phyloP scores from a whole-genome alignment of 495 filamentous ascomycete species.

The Jackrogersella minutella region DNA sequence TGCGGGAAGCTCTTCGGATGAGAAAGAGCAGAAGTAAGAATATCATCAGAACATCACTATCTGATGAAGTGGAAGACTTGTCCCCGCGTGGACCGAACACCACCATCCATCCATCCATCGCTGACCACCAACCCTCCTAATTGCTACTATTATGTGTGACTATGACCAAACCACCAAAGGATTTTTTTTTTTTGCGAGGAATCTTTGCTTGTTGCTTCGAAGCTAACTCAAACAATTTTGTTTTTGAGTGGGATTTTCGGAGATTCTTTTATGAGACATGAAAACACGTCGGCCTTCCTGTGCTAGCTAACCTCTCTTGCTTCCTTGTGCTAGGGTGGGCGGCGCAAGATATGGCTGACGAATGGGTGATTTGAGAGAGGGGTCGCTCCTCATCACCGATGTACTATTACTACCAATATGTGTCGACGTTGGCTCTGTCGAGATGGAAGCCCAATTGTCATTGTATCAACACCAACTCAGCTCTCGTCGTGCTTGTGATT shows the following conservation, averaged over 20 bases:
- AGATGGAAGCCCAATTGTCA: constrained; percentile 25
- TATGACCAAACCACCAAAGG: constrained; percentile 18
- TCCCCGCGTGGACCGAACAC: too few species aligned
- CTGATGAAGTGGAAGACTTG: background rate
- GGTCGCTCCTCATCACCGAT: constrained; percentile 20
- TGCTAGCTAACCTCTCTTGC: constrained; percentile 11
- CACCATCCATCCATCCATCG: too few species aligned
- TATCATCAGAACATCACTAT: background rate
- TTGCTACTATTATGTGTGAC: constrained; percentile 37
- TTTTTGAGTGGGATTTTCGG: constrained; percentile 15
- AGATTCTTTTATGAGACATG: constrained; percentile 24
- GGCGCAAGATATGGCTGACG: constrained; percentile 9
- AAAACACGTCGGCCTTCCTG: constrained; percentile 22
- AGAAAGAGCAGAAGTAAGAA: constrained; percentile 41
- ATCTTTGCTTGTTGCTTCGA: constrained; percentile 8
- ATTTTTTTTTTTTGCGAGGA: constrained; percentile 5
- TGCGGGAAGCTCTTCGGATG: constrained; percentile 50
- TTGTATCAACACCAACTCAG: constrained; percentile 21
- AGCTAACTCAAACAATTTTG: constrained; percentile 5
- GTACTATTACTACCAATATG: constrained; percentile 30
- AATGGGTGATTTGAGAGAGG: constrained; percentile 7
- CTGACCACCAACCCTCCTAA: constrained; percentile 22
- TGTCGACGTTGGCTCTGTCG: constrained; percentile 20
- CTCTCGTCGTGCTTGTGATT: constrained; percentile 5
- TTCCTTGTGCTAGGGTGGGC: constrained; percentile 3